phyloP scores from a whole-genome alignment of 1,139 yeast genomes.

The Yamadazyma oceani region DNA sequence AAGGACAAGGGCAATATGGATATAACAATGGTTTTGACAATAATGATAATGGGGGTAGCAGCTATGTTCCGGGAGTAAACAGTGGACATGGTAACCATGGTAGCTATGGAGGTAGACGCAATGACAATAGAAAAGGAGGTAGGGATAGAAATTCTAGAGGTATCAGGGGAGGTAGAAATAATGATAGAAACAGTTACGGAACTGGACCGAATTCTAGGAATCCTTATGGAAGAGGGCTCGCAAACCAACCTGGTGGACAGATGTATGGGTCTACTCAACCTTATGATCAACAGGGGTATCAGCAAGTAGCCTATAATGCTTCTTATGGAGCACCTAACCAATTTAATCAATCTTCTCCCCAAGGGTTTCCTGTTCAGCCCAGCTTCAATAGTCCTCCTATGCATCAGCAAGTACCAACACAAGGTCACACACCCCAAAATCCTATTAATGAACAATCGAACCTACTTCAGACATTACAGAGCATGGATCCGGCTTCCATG shows the following conservation, averaged over 20 bases:
- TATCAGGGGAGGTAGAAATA: constrained; percentile 10
- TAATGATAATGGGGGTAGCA: background rate
- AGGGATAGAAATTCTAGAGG: constrained; percentile 9
- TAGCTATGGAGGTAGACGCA: constrained; percentile 4
- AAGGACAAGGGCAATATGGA: constrained; percentile 3
- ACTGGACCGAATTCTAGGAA: constrained; percentile 8
- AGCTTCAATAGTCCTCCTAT: constrained; percentile 3
- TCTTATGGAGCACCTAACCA: too few species aligned
- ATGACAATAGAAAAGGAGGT: constrained; percentile 6
- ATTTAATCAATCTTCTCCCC: background rate
- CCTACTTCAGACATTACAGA: constrained; percentile 40
- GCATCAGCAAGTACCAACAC: constrained; percentile 4
- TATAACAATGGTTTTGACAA: background rate
- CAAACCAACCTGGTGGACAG: constrained; percentile 4
- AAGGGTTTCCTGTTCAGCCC: constrained; percentile 6
- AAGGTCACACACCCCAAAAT: constrained; percentile 2
- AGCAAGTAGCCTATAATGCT: background rate
- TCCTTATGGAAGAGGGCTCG: constrained; percentile 8
- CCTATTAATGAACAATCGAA: constrained; percentile 9
- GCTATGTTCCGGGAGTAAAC: background rate
- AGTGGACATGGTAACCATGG: background rate
- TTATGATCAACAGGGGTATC: constrained; percentile 9
- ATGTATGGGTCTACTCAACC: constrained; percentile 2
- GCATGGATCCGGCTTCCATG: constrained; percentile 51
- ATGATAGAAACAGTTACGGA: constrained; percentile 4